A percentile compares a stretch with the other conserved stretches of the same genome.
Evolutionary conservation across 352 stramenopile genomes (phyloP).

Genomic region (Phytophthora fragariae): DNA sequence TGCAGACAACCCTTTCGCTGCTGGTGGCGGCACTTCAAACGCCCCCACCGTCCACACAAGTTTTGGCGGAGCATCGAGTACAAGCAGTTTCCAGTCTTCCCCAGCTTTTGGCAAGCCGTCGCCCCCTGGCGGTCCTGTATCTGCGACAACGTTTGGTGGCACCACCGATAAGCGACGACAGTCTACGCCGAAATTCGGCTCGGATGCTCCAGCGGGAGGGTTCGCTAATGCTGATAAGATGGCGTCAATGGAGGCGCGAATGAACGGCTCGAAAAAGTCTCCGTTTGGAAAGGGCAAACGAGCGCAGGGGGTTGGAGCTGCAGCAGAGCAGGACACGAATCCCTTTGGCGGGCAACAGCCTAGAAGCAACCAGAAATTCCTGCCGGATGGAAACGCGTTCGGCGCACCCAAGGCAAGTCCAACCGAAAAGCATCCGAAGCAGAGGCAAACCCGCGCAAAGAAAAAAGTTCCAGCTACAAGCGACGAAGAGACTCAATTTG

Average conservation of each 20-base stretch:
- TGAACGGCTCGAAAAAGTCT: conserved; percentile 41
- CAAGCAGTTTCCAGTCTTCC: conserved; percentile 18
- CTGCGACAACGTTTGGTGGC: conserved; percentile 33
- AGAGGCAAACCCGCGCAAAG: conserved; percentile 32
- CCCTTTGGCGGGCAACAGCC: conserved; percentile 25
- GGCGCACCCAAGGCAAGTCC: conserved; percentile 16
- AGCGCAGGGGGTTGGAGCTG: conserved; percentile 18
- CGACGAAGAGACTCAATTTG: conserved; percentile 31
- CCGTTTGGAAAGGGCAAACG: conserved; percentile 33
- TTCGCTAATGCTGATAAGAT: conserved; percentile 28
- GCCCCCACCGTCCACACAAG: conserved; percentile 23
- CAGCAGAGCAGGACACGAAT: conserved; percentile 13
- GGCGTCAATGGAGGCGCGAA: conserved; percentile 39
- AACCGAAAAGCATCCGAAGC: conserved; percentile 31
- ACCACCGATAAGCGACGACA: conserved; percentile 31
- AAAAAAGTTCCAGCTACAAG: conserved; percentile 36
- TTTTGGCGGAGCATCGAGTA: conserved; percentile 33
- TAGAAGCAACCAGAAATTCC: conserved; percentile 15
- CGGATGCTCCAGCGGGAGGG: conserved; percentile 22
- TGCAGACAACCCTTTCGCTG: conserved; percentile 42
- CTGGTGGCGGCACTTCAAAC: conserved; percentile 8
- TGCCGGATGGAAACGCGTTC: conserved; percentile 9
- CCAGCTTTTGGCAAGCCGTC: conserved; percentile 27
- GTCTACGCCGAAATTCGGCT: conserved; percentile 24
- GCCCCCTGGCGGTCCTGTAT: conserved; percentile 3